Conservation (phyloP, 2,329 filamentous ascomycete genomes). For the Exophiala xenobiotica region DNA sequence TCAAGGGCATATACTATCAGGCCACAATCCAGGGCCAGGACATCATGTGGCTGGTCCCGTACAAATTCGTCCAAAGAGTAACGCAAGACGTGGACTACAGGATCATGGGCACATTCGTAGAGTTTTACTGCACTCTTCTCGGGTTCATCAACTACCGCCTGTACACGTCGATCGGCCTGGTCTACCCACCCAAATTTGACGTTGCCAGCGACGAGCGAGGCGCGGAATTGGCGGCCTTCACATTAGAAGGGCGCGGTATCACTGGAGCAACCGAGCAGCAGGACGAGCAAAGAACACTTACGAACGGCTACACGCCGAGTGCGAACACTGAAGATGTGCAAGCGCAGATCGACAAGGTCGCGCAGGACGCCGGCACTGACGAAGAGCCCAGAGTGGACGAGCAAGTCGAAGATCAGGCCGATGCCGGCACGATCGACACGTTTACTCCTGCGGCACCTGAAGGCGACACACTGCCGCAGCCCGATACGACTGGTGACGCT, state of each 20-base stretch:
- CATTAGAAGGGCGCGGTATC: slow-evolving; percentile 72
- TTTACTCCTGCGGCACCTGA: slow-evolving; percentile 83
- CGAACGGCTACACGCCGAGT: slow-evolving; percentile 49
- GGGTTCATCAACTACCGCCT: slow-evolving; percentile 95
- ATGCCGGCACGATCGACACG: slow-evolving; percentile 69
- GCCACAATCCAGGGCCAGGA: slow-evolving; percentile 96
- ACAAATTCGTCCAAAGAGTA: slow-evolving; percentile 94
- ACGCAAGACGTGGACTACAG: slow-evolving; percentile 95
- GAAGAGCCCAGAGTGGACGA: slow-evolving; percentile 45
- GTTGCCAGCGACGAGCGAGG: slow-evolving; percentile 80
- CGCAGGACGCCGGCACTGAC: slow-evolving; percentile 43
- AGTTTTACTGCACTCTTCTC: slow-evolving; percentile 96
- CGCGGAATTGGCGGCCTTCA: slow-evolving; percentile 87
- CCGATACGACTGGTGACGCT: slow-evolving; percentile 64
- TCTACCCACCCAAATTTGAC: slow-evolving; percentile 96
- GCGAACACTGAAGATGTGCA: slow-evolving; percentile 68
- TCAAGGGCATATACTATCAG: slow-evolving; percentile 99
- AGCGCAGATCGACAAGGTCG: slow-evolving; percentile 61
- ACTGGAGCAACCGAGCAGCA: slow-evolving; percentile 50
- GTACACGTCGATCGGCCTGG: slow-evolving; percentile 85
- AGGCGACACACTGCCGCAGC: slow-evolving; percentile 83
- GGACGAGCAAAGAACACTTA: slow-evolving; percentile 54
- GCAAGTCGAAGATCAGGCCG: slow-evolving; percentile 42
- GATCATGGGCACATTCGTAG: slow-evolving; percentile 98
- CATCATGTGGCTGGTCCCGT: slow-evolving; percentile 93